Evolutionary conservation across 2,329 filamentous ascomycete species (phyloP), one percentile per base, ranked within the genome.

Genomic region (Periconia digitata): DNA sequence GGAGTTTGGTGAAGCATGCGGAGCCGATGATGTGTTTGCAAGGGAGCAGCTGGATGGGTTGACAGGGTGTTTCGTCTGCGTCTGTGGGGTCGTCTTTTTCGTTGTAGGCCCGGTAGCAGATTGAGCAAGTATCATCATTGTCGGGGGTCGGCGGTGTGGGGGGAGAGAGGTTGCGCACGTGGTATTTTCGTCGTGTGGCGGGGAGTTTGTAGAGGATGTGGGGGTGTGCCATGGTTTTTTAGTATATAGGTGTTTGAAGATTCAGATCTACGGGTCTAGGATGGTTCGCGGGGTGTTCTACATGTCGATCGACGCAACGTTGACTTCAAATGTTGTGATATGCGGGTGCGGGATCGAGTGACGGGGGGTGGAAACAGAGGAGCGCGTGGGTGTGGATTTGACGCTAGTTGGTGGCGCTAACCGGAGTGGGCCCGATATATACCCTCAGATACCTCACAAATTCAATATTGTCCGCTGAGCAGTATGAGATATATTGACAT

Each of bases 11-110:
- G 27, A 43, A 23, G 27, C 41, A 43, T 16, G 35, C 16, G 27
- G 27, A 35, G 8, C 41, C 41, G n/a, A 43, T 43, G 17, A 43
- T 34, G 27, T 43, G 41, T 35, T 35, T 43, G 41, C 41, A 43
- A 8, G 41, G 41, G 8, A 35, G 41, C 3, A 43, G 27, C 16
- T 43, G 16, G 12, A 43, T 13, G 6, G 41, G 27, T 18, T 36
- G 8, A 20, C 41, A 43, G 3, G 29, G 6, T 7, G 23, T 21
- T 17, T 43, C 41, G 17, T 17, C 16, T 8, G 16, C 6, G 29
- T 43, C 41, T 17, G 3, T n/a, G 16, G 41, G 41, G 41, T 43
- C 41, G 34, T 43, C 41, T 22, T 35, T 43, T 22, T 43, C 41
- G 27, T 21, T 10, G 27, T 35, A 43, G 17, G 3, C 22, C 7